Evolutionary conservation across 2,329 filamentous ascomycete species (phyloP), one percentile per base, ranked within the genome.

Genomic region (Stachybotrys echinatus): DNA sequence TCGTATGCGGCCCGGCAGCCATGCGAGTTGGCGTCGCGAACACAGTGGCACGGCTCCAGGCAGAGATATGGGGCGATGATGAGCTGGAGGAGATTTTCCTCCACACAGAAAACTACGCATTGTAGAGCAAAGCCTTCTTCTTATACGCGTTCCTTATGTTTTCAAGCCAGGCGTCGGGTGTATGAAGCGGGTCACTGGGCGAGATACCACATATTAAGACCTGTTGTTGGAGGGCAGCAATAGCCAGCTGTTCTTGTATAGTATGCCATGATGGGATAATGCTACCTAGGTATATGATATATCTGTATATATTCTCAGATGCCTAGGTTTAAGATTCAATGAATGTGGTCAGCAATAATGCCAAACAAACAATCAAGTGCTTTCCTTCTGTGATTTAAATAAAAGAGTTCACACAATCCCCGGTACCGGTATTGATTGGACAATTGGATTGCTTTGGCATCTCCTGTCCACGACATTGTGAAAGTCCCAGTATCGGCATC

Each of bases 71-170:
- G 87, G 84, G 80, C 6, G 85, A 90, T 58, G 81, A 85, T 31
- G 79, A 80, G 59, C 80, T 87, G 44, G 92, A 96, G 64, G 92
- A 96, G 77, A 88, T 97, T 49, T 96, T 92, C 66, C 69, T 96
- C 66, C 92, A 96, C 73, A 89, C 92, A 4, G 92, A 97, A 75
- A 96, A 96, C 67, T 96, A 96, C 72, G 89, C 91, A 47, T 75
- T 96, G 54, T 96, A 59, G 38, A 47, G 34, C 27, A 34, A 10
- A 10, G 3, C 27, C 27, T 14, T 34, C n/a, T 34, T 14, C 5
- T 34, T 34, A 14, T 8, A 34, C 10, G 14, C 27, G 10, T 34
- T 34, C 27, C 10, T 34, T 34, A 10, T 34, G 27, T 34, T 34
- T 8, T 34, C 27, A 34, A 8, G 27, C 27, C 27, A 34, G 27